These are phyloP conservation scores for Populus deltoides DNA, from an alignment of 345 rosid species.

Conservation along the genomic window DNA sequence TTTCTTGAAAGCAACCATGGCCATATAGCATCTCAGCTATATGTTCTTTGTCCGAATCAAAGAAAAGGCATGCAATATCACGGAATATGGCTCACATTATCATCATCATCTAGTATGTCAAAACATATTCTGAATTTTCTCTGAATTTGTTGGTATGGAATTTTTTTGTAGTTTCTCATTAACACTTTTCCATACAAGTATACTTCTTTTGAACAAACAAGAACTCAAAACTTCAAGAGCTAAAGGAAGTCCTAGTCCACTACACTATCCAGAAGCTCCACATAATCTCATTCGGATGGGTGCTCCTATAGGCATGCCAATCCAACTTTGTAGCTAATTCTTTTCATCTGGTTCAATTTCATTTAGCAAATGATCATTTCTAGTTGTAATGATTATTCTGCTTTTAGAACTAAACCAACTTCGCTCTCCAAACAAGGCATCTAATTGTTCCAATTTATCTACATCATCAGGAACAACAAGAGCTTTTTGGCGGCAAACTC, in stretches of 20 bases:
- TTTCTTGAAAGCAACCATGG: too few relatives aligned
- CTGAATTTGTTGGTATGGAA: too few relatives aligned
- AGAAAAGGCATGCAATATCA: too few relatives aligned
- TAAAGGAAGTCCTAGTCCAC: slow-evolving; percentile 5
- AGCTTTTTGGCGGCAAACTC: neutral
- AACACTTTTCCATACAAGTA: neutral
- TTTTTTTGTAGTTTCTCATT: too few relatives aligned
- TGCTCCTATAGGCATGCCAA: slow-evolving; percentile 11
- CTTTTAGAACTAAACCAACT: neutral
- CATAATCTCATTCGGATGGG: neutral
- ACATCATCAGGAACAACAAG: slow-evolving; percentile 18
- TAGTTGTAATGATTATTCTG: slow-evolving; percentile 8
- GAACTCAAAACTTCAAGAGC: slow-evolving; percentile 17
- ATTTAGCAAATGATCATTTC: neutral
- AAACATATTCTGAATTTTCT: too few relatives aligned
- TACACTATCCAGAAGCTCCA: neutral
- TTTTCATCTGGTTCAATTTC: neutral
- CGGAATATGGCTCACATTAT: too few relatives aligned
- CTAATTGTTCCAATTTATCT: neutral
- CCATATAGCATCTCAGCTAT: too few relatives aligned
- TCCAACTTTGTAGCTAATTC: neutral
- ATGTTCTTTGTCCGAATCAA: too few relatives aligned
- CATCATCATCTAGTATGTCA: too few relatives aligned
- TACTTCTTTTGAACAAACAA: neutral
- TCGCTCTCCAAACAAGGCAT: neutral